Conservation (phyloP, 257 asterid species). For the Solanum sejunctum region DNA sequence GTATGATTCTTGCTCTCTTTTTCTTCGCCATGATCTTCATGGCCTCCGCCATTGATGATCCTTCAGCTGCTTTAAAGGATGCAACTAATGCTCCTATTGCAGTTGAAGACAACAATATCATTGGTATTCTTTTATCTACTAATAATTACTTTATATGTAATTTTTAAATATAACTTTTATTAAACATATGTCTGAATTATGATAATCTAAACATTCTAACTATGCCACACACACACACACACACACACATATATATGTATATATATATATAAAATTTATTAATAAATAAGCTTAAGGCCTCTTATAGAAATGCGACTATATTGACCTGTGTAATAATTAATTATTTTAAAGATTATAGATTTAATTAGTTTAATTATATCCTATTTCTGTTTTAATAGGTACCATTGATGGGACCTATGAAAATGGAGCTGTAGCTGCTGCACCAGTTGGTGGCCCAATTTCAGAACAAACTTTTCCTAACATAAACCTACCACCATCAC, state of each 20-base stretch:
- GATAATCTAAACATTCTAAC: background rate
- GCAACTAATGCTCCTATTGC: background rate
- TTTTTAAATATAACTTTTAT: background rate
- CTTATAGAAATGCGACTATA: background rate
- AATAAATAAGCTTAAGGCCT: background rate
- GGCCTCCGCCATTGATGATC: slow-evolving; percentile 13
- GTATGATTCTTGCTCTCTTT: slow-evolving; percentile 28
- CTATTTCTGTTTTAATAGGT: background rate
- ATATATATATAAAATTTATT: background rate
- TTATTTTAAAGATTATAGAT: background rate
- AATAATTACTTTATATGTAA: background rate
- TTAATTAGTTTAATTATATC: background rate
- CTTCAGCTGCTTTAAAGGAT: background rate
- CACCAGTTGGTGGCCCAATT: slow-evolving; percentile 50
- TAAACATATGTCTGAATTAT: too few species aligned
- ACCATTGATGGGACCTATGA: background rate
- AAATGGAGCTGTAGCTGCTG: slow-evolving; percentile 6
- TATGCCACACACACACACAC: background rate
- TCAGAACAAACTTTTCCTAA: slow-evolving; percentile 14
- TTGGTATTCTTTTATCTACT: slow-evolving; percentile 2
- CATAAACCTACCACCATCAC: slow-evolving; percentile 11
- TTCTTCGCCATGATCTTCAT: slow-evolving; percentile 34
- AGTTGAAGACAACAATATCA: background rate
- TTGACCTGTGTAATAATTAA: background rate
- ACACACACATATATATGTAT: too few species aligned